Percentiles rank a stretch among this genome's conserved stretches.
Evolutionary conservation across 2,329 filamentous ascomycete species (phyloP).

Genomic region (Aspergillus phoenicis): DNA sequence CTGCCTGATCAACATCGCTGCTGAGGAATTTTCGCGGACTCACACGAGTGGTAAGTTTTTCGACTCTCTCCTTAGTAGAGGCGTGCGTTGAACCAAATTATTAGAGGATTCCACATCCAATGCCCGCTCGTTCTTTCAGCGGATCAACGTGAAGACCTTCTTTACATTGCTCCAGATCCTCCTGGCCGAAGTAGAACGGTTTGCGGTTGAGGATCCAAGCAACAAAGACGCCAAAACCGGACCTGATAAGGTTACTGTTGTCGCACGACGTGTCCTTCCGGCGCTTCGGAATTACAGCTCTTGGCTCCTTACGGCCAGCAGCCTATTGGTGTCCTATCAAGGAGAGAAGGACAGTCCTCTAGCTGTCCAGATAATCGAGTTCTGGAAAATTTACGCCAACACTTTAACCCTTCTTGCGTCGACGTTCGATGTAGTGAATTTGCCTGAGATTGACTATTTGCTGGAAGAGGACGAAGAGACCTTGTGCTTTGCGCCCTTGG

Average conservation of each 20-base stretch:
- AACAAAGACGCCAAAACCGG: constrained; percentile 41
- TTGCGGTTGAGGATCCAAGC: constrained; percentile 53
- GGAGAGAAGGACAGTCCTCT: constrained; percentile 55
- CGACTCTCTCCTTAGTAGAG: constrained; percentile 10
- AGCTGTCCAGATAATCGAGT: constrained; percentile 60
- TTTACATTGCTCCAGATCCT: constrained; percentile 71
- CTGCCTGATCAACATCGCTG: constrained; percentile 81
- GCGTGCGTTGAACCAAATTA: constrained; percentile 19
- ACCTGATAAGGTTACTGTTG: constrained; percentile 57
- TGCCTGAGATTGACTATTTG: constrained; percentile 63
- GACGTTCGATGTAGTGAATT: constrained; percentile 59
- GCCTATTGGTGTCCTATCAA: constrained; percentile 56
- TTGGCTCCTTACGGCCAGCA: constrained; percentile 63
- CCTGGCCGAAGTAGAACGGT: constrained; percentile 67
- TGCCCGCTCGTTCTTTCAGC: constrained; percentile 63
- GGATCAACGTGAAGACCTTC: constrained; percentile 78
- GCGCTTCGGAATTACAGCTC: constrained; percentile 68
- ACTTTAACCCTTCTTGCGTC: constrained; percentile 62
- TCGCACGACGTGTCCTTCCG: constrained; percentile 64
- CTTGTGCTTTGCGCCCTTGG: constrained; percentile 65
- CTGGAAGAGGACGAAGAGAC: constrained; percentile 70
- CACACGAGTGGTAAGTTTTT: constrained; percentile 58
- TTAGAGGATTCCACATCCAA: constrained; percentile 54
- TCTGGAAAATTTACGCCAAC: constrained; percentile 68
- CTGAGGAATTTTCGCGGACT: constrained; percentile 70